Conservation (phyloP, 495 filamentous ascomycete genomes). For the Viridothelium virens region DNA sequence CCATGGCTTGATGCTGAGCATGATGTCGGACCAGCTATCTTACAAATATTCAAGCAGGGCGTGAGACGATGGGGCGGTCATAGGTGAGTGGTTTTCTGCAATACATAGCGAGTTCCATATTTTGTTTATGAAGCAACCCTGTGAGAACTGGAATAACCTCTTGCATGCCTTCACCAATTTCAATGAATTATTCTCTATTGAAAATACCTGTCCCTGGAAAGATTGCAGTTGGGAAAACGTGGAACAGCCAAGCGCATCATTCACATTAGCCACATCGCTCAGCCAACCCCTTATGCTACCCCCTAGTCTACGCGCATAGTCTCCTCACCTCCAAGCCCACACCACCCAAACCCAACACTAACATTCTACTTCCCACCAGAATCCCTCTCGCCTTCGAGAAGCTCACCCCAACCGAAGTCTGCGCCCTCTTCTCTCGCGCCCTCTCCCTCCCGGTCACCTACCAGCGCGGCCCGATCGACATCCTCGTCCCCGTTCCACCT, state of each 20-base stretch:
- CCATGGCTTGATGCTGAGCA: constrained; percentile 99
- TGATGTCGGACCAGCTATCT: constrained; percentile 86
- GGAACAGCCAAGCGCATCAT: too few species aligned
- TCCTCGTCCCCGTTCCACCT: constrained; percentile 75
- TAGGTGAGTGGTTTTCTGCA: constrained; percentile 44
- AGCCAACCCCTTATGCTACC: too few species aligned
- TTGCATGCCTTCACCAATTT: not conserved
- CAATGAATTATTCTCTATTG: not conserved
- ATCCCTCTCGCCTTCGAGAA: constrained; percentile 90
- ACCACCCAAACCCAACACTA: too few species aligned
- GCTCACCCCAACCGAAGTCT: constrained; percentile 74
- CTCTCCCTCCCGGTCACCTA: constrained; percentile 71
- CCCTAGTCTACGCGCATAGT: too few species aligned
- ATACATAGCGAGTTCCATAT: constrained; percentile 17
- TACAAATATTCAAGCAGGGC: constrained; percentile 95
- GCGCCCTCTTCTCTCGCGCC: constrained; percentile 68
- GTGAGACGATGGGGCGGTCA: constrained; percentile 74
- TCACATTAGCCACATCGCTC: too few species aligned
- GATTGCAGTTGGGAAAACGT: too few species aligned
- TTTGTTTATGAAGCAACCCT: constrained; percentile 13
- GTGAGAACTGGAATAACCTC: not conserved
- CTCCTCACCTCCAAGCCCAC: too few species aligned
- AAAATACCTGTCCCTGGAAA: too few species aligned
- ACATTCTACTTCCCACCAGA: constrained; percentile 36
- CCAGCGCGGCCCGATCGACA: constrained; percentile 65